Evolutionary conservation across 2,329 filamentous ascomycete genomes (phyloP).

Genomic region (Calonectria naviculata): DNA sequence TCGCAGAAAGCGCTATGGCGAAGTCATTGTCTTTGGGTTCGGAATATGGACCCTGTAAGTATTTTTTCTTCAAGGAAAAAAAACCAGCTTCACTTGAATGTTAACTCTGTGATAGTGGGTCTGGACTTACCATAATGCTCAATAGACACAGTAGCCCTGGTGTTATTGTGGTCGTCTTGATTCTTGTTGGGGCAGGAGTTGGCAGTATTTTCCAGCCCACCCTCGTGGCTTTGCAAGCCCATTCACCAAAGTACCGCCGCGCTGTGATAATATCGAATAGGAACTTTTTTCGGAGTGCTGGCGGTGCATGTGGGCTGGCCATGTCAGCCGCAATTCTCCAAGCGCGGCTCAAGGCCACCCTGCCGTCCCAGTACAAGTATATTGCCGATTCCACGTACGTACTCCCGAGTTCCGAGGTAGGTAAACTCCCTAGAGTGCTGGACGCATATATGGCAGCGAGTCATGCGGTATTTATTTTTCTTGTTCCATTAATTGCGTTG

Average conservation of each 20-base stretch:
- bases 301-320: slow-evolving; percentile 67
- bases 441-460: slow-evolving; percentile 23
- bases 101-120: slow-evolving; percentile 47
- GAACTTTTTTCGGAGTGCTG: slow-evolving; percentile 71
- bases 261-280: slow-evolving; percentile 72
- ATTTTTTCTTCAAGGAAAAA: too few species aligned
- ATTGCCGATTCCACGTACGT: slow-evolving; percentile 19
- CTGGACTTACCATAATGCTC: slow-evolving; percentile 64
- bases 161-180: slow-evolving; percentile 60
- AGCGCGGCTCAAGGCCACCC: slow-evolving; percentile 37
- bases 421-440: not conserved
- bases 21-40: slow-evolving; percentile 62
- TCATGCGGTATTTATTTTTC: slow-evolving; percentile 18
- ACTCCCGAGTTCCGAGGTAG: slow-evolving; percentile 6
- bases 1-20: slow-evolving; percentile 65
- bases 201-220: slow-evolving; percentile 61
- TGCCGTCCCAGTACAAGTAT: slow-evolving; percentile 34
- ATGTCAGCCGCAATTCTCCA: slow-evolving; percentile 63
- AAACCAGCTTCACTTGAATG: not conserved
- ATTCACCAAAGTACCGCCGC: slow-evolving; percentile 65
- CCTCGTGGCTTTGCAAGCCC: slow-evolving; percentile 68
- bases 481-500: slow-evolving; percentile 13
- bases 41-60: slow-evolving; percentile 48
- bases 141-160: slow-evolving; percentile 55
- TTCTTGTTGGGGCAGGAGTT: slow-evolving; percentile 62